Evolutionary conservation across 2,329 filamentous ascomycete species (phyloP), one percentile per base, ranked within the genome.

Genomic region (Phialophora tarda): DNA sequence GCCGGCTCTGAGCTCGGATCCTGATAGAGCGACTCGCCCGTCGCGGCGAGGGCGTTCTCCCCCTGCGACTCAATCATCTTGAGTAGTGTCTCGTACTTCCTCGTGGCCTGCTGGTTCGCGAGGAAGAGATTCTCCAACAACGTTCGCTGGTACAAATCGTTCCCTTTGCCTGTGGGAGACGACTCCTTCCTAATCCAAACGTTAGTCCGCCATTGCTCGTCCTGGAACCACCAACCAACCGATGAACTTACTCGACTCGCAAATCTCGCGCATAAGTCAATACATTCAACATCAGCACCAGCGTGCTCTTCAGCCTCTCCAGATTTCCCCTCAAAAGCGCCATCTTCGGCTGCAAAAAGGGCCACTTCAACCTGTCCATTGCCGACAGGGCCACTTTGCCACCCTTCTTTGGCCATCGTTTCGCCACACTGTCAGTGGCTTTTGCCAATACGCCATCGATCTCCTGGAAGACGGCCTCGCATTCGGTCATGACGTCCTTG

Each of bases 251-350:
- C 63, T 62, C 58, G n/a, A n/a, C 34, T 44, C 44, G 51, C 48
- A 69, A 21, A 30, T 74, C 71, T 34, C 71, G 68, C 10, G 75
- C 75, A 63, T 76, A 76, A 28, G 69, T 74, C 41, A 77, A 69
- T 1, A 76, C 74, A 68, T 75, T 72, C 21, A 76, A 47, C 73
- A 76, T 69, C 38, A 77, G 61, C 21, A 72, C 26, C 60, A 76
- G 65, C 4, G 73, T 77, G 10, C 68, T 71, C 51, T 77, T 77
- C 26, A 77, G 50, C n/a, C 73, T 68, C n/a, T 77, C 76, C 54
- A 77, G 64, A 60, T 77, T 76, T 12, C 68, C 62, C 8, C 68
- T 61, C 17, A 77, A 63, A 3, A 74, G 12, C n/a, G 73, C 68
- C 55, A 77, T 59, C 23, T 75, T 68, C 3, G 64, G 62, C 60